phyloP scores from a whole-genome alignment of 345 rosid genomes.

The Erysimum cheiranthoides region DNA sequence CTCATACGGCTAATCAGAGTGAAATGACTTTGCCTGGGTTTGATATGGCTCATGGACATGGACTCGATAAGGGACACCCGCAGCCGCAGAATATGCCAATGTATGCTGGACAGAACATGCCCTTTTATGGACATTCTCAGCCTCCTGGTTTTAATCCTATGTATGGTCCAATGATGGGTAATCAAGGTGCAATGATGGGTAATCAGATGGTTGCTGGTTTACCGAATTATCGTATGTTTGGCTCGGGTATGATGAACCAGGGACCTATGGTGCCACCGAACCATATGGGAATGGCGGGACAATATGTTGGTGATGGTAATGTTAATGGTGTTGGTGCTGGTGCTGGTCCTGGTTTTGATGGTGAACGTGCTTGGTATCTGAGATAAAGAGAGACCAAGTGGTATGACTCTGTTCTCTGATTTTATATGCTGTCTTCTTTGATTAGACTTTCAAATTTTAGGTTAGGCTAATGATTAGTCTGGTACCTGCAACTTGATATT shows the following conservation, averaged over 20 bases:
- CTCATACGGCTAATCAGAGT: conserved; percentile 34
- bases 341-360: conserved; percentile 37
- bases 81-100: conserved; percentile 38
- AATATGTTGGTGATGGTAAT: conserved; percentile 33
- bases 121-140: conserved; percentile 39
- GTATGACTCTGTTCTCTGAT: conserved; percentile 16
- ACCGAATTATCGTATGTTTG: conserved; percentile 41
- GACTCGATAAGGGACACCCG: conserved; percentile 26
- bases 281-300: conserved; percentile 42
- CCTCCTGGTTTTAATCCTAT: conserved; percentile 42
- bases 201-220: conserved; percentile 42
- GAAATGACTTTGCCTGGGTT: conserved; percentile 35
- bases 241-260: conserved; percentile 44
- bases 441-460: conserved; percentile 31
- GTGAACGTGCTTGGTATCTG: conserved; percentile 44
- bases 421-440: conserved; percentile 21
- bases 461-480: conserved; percentile 36
- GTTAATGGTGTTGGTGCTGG: conserved; percentile 29
- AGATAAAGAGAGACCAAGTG: conserved; percentile 41
- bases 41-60: conserved; percentile 23
- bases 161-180: conserved; percentile 42
- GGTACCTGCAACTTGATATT: conserved; percentile 16
- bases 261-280: conserved; percentile 27
- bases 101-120: conserved; percentile 42
- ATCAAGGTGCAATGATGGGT: conserved; percentile 30